A percentile compares a stretch with the other conserved stretches of the same genome.
These are phyloP conservation scores for Fusarium sp. DNA, from an alignment of 2,329 filamentous ascomycete species.

Conservation along the genomic window DNA sequence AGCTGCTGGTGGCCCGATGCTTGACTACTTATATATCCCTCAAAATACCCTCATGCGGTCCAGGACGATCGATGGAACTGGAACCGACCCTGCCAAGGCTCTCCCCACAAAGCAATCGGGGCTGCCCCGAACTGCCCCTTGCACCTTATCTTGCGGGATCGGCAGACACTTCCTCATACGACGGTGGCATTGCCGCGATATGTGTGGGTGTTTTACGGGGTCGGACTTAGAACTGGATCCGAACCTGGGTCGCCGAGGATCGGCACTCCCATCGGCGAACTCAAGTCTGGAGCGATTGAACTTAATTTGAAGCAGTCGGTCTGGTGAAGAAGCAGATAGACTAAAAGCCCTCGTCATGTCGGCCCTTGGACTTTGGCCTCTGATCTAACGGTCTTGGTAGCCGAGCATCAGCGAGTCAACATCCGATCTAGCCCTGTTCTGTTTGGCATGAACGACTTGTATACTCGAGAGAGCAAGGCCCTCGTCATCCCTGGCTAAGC, in stretches of 20 bases:
- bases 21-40: slow-evolving; percentile 1
- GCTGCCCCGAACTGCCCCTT: neutral
- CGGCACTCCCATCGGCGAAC: neutral
- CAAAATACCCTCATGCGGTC: neutral
- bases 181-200: slow-evolving; percentile 15
- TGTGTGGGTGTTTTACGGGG: neutral
- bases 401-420: no score
- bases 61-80: no score
- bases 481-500: no score
- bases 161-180: neutral
- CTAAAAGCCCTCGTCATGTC: no score
- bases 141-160: slow-evolving; percentile 1
- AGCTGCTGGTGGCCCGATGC: no score
- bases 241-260: neutral
- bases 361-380: no score
- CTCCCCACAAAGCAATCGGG: neutral
- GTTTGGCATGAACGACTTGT: no score
- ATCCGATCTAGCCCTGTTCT: no score
- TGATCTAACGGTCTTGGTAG: no score
- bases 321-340: no score
- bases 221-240: slow-evolving; percentile 14
- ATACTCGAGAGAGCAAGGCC: no score
- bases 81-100: neutral
- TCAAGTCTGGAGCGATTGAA: neutral
- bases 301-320: no score